Evolutionary conservation across 2,329 filamentous ascomycete species (phyloP), one percentile per base, ranked within the genome.

Genomic region (Bipolaris oryzae): DNA sequence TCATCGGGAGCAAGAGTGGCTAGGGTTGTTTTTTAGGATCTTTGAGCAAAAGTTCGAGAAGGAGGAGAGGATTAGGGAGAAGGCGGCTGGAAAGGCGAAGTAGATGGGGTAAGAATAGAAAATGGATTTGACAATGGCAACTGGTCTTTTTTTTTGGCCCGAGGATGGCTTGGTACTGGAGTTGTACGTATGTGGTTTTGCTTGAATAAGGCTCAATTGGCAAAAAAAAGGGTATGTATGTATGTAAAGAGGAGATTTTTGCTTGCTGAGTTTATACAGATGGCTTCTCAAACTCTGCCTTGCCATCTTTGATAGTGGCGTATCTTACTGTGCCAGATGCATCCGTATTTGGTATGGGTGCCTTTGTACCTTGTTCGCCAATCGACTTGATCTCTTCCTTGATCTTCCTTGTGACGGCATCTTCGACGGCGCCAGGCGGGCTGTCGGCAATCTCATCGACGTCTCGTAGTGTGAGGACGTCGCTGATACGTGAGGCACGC

Each of bases 401-500:
- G 55, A 75, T 75, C 55, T 74, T 75, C 16, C 66, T 63, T 1
- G 68, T 47, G 0, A 74, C 70, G 1, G 87, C 87, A 34, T 85
- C 80, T 2, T 86, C 80, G 0, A 90, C 83, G 1, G 84, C 82
- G 1, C 93, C 94, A 0, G 91, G 86, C 31, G 92, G 89, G 5
- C 87, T 82, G 71, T 93, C 89, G 0, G 94, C 94, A 58, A 97
- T 90, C 78, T 98, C 95, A 65, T 96, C 93, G 53, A 98, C 85
- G 64, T 99, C 89, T 47, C 88, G 85, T 25, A 84, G 82, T 4
- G 88, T 91, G 63, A 99, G 80, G 2, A 90, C 85, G 63, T 99
- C 94, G 50, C 86, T 87, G 41, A 96, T 79, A 15, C 89, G 84
- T 20, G 91, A 86, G 13, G 88, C 92, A n/a, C 94, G 87, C 50